Conservation (phyloP, 768 basidiomycete genomes). For the Rhodotorula toruloides region DNA sequence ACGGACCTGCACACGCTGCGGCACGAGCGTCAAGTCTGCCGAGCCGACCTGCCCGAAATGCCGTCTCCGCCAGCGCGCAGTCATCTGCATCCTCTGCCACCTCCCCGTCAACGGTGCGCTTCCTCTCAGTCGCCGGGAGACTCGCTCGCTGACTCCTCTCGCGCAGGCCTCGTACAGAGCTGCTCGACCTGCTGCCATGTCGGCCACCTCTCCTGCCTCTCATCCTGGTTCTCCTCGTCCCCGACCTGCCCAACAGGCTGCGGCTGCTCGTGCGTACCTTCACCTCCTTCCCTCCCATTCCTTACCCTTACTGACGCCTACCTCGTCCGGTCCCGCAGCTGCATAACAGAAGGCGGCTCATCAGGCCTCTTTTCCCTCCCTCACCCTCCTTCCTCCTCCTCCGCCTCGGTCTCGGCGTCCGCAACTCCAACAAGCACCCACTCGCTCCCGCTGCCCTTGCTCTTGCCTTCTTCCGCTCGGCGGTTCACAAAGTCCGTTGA, state of each 20-base stretch:
- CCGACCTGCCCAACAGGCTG: slow-evolving; percentile 29
- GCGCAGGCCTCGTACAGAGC: slow-evolving; percentile 22
- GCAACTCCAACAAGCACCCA: no score
- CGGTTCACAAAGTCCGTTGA: no score
- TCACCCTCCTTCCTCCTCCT: no score
- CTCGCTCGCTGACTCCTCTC: no score
- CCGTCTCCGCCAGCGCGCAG: slow-evolving; percentile 2
- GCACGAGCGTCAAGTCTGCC: neutral
- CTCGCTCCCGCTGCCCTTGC: no score
- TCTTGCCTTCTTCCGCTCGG: no score
- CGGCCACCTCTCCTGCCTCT: slow-evolving; percentile 33
- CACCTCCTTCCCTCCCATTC: neutral
- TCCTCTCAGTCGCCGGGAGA: neutral
- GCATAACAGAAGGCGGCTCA: slow-evolving; percentile 15
- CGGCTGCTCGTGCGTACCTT: slow-evolving; percentile 25
- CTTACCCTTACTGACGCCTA: no score
- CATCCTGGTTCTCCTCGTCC: slow-evolving; percentile 14
- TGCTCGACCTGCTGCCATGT: slow-evolving; percentile 31
- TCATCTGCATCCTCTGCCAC: slow-evolving; percentile 29
- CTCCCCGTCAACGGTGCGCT: slow-evolving; percentile 21
- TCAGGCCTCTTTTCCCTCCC: slow-evolving; percentile 21
- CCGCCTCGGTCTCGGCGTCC: no score
- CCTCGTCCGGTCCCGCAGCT: neutral
- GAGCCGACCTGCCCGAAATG: slow-evolving; percentile 11
- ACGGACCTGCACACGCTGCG: slow-evolving; percentile 11